phyloP scores from a whole-genome alignment of 108 stramenopile genomes.

The Epithemia pelagica region DNA sequence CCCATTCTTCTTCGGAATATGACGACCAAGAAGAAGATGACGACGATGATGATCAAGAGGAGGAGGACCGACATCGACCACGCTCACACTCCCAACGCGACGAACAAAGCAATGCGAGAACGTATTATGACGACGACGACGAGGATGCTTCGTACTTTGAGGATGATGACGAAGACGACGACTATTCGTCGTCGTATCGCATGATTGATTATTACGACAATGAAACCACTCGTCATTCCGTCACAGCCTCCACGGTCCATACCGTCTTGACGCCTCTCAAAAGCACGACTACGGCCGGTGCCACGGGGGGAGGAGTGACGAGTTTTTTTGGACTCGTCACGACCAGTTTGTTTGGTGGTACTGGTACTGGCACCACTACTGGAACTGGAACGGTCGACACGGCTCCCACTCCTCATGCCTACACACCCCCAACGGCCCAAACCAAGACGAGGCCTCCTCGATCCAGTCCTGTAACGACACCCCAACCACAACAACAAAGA shows the following conservation, averaged over 20 bases:
- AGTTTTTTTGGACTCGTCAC: not conserved
- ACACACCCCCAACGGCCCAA: not conserved
- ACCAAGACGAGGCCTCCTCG: not conserved
- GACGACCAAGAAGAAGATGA: not conserved
- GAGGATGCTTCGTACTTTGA: no score
- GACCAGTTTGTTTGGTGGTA: not conserved
- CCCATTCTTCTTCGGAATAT: not conserved
- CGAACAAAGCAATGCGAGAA: no score
- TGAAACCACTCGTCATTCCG: no score
- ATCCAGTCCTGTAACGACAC: not conserved
- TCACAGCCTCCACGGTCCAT: no score
- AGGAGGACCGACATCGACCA: no score
- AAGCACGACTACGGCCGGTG: not conserved
- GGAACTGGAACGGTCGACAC: not conserved
- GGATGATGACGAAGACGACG: not conserved
- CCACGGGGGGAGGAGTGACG: not conserved
- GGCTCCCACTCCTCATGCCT: not conserved
- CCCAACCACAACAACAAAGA: not conserved
- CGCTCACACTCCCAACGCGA: no score
- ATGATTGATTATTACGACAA: not conserved
- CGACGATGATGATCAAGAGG: not conserved
- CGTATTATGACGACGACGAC: not conserved
- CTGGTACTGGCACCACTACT: not conserved
- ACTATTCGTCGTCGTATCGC: not conserved
- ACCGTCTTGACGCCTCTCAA: no score